A percentile compares a stretch with the other conserved stretches of the same genome.
Evolutionary conservation across 2,329 filamentous ascomycete genomes (phyloP).

Genomic region (Fusarium staphyleae): DNA sequence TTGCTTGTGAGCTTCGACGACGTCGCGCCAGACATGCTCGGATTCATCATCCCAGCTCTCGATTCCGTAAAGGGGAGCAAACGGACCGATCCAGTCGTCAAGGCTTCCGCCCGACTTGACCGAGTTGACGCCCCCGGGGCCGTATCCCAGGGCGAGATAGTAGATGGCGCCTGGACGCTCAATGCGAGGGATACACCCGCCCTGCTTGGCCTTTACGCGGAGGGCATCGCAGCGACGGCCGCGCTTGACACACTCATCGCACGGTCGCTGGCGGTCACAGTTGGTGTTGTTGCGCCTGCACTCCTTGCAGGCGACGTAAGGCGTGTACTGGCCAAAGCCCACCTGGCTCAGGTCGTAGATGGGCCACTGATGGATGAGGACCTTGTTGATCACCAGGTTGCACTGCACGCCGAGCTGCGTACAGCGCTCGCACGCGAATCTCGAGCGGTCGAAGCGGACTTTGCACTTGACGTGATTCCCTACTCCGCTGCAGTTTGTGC

Average conservation of each 20-base stretch:
- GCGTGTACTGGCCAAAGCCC: slow-evolving; percentile 42
- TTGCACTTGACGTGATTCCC: slow-evolving; percentile 1
- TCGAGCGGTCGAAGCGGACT: slow-evolving; percentile 4
- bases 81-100: slow-evolving; percentile 38
- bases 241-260: slow-evolving; percentile 44
- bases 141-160: slow-evolving; percentile 45
- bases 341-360: slow-evolving; percentile 43
- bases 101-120: slow-evolving; percentile 28
- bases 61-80: slow-evolving; percentile 23
- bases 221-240: slow-evolving; percentile 9
- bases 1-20: slow-evolving; percentile 2
- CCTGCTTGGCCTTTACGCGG: not conserved
- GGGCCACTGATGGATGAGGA: slow-evolving; percentile 6
- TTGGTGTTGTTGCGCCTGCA: slow-evolving; percentile 35
- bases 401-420: slow-evolving; percentile 45
- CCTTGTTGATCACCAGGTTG: not conserved
- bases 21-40: not conserved
- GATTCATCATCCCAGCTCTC: not conserved
- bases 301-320: slow-evolving; percentile 38
- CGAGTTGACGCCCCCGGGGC: slow-evolving; percentile 36
- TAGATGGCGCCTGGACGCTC: slow-evolving; percentile 42
- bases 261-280: slow-evolving; percentile 50
- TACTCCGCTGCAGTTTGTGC: slow-evolving; percentile 8
- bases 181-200: slow-evolving; percentile 8
- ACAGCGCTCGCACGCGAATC: slow-evolving; percentile 35